Evolutionary conservation across 2,329 filamentous ascomycete species (phyloP).

Genomic region (Fusarium coicis): DNA sequence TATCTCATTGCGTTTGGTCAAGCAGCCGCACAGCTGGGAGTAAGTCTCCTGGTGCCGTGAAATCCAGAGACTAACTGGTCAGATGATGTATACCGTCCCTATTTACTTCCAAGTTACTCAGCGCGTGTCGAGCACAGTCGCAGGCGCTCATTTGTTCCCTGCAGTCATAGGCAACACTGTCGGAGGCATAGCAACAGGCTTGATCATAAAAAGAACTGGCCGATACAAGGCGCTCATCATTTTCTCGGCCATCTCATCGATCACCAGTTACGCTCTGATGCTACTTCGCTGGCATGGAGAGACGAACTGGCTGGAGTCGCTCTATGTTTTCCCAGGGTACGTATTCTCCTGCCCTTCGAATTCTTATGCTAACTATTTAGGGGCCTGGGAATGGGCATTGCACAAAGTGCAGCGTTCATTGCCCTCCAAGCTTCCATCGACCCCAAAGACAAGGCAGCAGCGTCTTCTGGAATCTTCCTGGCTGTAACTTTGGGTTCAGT

Average conservation of each 20-base stretch:
- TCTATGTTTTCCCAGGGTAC: slow-evolving; percentile 66
- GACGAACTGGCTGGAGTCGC: slow-evolving; percentile 64
- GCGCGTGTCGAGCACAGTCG: slow-evolving; percentile 65
- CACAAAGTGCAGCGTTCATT: slow-evolving; percentile 55
- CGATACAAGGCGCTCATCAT: slow-evolving; percentile 67
- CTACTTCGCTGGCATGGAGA: slow-evolving; percentile 68
- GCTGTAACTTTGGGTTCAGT: slow-evolving; percentile 49
- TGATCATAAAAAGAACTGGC: slow-evolving; percentile 67
- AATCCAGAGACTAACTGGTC: background rate
- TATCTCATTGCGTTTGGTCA: slow-evolving; percentile 68
- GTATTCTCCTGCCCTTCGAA: accelerated
- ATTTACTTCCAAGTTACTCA: slow-evolving; percentile 76
- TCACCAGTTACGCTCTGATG: slow-evolving; percentile 63
- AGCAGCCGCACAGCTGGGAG: slow-evolving; percentile 57
- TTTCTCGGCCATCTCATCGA: slow-evolving; percentile 60
- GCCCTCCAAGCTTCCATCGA: slow-evolving; percentile 52
- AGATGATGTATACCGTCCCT: slow-evolving; percentile 70
- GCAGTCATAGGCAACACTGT: slow-evolving; percentile 74
- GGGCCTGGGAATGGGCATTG: slow-evolving; percentile 53
- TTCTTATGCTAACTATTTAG: background rate
- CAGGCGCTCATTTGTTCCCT: slow-evolving; percentile 71
- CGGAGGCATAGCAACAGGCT: slow-evolving; percentile 70
- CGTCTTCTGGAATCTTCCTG: slow-evolving; percentile 55
- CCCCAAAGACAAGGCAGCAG: slow-evolving; percentile 52
- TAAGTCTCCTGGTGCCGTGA: background rate